Conservation (phyloP, 2,329 filamentous ascomycete genomes). For the Cladophialophora immunda region DNA sequence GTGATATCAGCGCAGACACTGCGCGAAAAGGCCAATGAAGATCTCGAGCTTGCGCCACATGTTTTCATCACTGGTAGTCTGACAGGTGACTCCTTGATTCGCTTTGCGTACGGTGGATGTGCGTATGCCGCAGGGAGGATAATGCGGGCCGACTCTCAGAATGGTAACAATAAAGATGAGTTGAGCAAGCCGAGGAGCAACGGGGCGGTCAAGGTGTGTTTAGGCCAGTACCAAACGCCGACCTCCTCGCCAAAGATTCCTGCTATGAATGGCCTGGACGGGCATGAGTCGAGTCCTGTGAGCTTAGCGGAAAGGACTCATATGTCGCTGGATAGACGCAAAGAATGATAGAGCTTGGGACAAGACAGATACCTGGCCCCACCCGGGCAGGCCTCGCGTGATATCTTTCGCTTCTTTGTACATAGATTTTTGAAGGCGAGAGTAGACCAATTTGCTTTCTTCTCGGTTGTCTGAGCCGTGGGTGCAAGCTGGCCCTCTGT, state of each 20-base stretch:
- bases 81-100: constrained; percentile 67
- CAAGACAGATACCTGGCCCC: background rate
- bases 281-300: constrained; percentile 33
- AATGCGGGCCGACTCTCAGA: constrained; percentile 40
- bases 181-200: constrained; percentile 8
- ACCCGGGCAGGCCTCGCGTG: background rate
- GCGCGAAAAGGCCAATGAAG: constrained; percentile 59
- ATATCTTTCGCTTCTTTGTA: background rate
- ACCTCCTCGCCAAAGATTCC: constrained; percentile 34
- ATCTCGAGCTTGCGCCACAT: constrained; percentile 61
- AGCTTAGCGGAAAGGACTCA: constrained; percentile 20
- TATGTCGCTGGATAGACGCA: constrained; percentile 27
- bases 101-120: constrained; percentile 68
- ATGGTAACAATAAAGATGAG: background rate
- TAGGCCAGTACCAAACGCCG: constrained; percentile 30
- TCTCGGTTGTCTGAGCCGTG: background rate
- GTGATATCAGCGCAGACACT: constrained; percentile 63
- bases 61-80: constrained; percentile 68
- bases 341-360: constrained; percentile 13
- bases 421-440: background rate
- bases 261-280: constrained; percentile 39
- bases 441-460: background rate
- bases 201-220: constrained; percentile 9
- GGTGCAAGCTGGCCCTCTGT: background rate
- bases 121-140: constrained; percentile 65